Evolutionary conservation across 352 stramenopile genomes (phyloP).

Genomic region (Globisporangium canariense): DNA sequence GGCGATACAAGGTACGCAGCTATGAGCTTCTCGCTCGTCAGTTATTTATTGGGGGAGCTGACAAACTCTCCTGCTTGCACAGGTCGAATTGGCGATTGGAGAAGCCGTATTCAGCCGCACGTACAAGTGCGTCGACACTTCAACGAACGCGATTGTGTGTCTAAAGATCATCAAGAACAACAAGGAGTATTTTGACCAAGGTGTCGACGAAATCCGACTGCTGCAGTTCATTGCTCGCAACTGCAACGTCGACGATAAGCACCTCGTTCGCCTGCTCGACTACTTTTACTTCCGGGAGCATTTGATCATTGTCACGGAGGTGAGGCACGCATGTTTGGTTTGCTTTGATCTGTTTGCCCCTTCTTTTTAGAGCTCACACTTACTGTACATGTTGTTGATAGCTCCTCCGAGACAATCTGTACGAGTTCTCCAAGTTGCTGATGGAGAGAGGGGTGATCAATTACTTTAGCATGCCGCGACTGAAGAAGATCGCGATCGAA

Average conservation of each 20-base stretch:
- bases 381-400: conserved; percentile 15
- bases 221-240: conserved; percentile 67
- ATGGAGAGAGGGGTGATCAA: conserved; percentile 73
- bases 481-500: conserved; percentile 95
- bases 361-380: neutral
- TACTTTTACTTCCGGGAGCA: conserved; percentile 96
- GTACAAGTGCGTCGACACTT: conserved; percentile 72
- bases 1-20: conserved; percentile 53
- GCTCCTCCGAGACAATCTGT: conserved; percentile 96
- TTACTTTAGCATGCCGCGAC: conserved; percentile 93
- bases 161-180: conserved; percentile 99
- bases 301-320: conserved; percentile 96
- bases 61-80: conserved; percentile 7
- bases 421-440: conserved; percentile 94
- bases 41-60: conserved; percentile 35
- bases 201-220: conserved; percentile 77
- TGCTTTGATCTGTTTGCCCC: neutral
- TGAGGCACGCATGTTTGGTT: conserved; percentile 26
- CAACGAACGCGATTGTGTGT: conserved; percentile 85
- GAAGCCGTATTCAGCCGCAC: conserved; percentile 83
- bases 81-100: conserved; percentile 71
- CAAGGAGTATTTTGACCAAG: conserved; percentile 99
- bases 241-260: conserved; percentile 88
- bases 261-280: conserved; percentile 93
- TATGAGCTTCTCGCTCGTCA: neutral